Evolutionary conservation across 768 basidiomycete species (phyloP).

Genomic region (Lepiota brunneoincarnata): DNA sequence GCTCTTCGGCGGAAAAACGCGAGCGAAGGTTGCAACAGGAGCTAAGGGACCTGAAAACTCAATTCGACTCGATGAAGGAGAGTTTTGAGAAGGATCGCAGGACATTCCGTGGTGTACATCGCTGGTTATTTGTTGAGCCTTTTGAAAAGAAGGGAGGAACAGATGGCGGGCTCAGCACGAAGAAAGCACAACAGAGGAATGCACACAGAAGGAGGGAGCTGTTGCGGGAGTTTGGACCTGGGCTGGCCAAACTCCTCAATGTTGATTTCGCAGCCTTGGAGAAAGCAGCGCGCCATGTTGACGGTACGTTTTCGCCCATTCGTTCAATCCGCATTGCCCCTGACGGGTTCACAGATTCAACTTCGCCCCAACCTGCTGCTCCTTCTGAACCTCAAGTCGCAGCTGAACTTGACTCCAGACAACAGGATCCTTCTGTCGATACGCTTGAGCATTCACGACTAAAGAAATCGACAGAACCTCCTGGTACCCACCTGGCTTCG

Average conservation of each 20-base stretch:
- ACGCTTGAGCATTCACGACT: too few relatives aligned
- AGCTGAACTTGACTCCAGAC: too few relatives aligned
- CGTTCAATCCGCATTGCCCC: background rate
- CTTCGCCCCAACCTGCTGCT: too few relatives aligned
- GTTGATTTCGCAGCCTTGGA: conserved; percentile 37
- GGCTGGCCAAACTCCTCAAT: conserved; percentile 18
- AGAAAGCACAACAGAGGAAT: conserved; percentile 8
- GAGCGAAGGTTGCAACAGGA: conserved; percentile 20
- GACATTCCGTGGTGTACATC: conserved; percentile 46
- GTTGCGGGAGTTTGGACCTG: conserved; percentile 13
- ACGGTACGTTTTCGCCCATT: background rate
- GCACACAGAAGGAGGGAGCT: conserved; percentile 2
- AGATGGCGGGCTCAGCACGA: conserved; percentile 3
- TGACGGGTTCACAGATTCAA: too few relatives aligned
- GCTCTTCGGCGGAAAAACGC: conserved; percentile 1
- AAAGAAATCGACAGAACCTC: too few relatives aligned
- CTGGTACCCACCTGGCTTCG: background rate
- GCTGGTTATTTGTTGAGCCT: conserved; percentile 27
- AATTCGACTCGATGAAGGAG: conserved; percentile 43
- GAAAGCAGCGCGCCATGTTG: background rate
- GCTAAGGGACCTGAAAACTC: conserved; percentile 32
- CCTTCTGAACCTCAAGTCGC: too few relatives aligned
- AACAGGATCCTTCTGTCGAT: too few relatives aligned
- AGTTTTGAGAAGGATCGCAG: conserved; percentile 42
- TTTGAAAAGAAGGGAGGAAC: conserved; percentile 11